Evolutionary conservation across 768 basidiomycete species (phyloP), one percentile per base, ranked within the genome.

Genomic region (Lentinula raphanica): DNA sequence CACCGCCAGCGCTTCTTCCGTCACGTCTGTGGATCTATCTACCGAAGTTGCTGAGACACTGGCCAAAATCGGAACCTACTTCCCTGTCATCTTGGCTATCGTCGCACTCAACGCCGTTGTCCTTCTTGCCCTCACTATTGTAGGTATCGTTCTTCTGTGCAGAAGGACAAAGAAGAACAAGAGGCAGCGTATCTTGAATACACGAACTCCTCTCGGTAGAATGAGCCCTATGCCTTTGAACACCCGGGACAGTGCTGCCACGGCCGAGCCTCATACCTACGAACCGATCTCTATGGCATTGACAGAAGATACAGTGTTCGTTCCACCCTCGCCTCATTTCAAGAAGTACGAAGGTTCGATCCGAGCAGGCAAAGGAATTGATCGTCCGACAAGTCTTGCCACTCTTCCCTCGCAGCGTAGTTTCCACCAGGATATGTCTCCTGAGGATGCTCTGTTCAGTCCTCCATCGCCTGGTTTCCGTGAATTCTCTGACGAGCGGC

Each of bases 51-150:
- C 79, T 3, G 66, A 77, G 44, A 84, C 84, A 15, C 69, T 94
- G 54, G 80, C 83, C 66, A 79, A 79, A 65, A 79, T 94, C 64
- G 78, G 80, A 46, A 79, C 74, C 27, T 85, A 80, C 70, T 72
- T 92, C 49, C 91, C 91, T 23, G 86, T 82, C 25, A 82, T 92
- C 74, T 76, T 93, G 51, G 91, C 77, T 27, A 71, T 92, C 58
- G 82, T 92, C 65, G 91, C 84, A 35, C 76, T 93, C 63, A 94
- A 94, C 65, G 86, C 89, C 5, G 71, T 90, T 27, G 77, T 90
- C 55, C 69, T 92, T 58, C 68, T 90, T 56, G 70, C 79, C 28
- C 77, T 90, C 58, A 68, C 76, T 60, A 68, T 83, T 35, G 76
- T 78, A 6, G 88, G 81, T 62, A 69, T 82, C 51, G 64, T 83